These are phyloP conservation scores for Beta macrorhiza DNA, from an alignment of 179 eudicot species.

Conservation along the genomic window DNA sequence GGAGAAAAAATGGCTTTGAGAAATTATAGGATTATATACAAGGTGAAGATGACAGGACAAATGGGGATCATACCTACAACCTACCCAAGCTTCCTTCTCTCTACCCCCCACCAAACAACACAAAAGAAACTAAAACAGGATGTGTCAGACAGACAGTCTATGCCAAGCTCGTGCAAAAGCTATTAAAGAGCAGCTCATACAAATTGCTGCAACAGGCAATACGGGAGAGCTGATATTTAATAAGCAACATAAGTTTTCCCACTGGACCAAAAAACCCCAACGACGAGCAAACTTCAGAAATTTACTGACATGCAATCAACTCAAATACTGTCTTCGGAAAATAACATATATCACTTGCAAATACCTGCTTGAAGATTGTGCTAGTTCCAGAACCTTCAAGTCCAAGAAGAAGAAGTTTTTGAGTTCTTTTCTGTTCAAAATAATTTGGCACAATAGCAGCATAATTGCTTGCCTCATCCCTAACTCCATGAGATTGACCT, in stretches of 20 bases:
- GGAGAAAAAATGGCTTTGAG: neutral
- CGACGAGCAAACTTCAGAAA: neutral
- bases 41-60: too few relatives aligned
- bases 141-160: neutral
- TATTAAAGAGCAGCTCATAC: neutral
- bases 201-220: neutral
- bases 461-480: conserved; percentile 68
- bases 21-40: too few relatives aligned
- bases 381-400: conserved; percentile 88
- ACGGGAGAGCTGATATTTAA: neutral
- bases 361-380: conserved; percentile 96
- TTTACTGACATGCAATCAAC: neutral
- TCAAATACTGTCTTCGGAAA: neutral
- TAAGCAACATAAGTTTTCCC: neutral
- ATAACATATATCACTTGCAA: neutral
- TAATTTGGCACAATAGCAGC: conserved; percentile 61
- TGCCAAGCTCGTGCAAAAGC: neutral
- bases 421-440: conserved; percentile 63
- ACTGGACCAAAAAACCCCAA: neutral
- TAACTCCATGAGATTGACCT: conserved; percentile 57
- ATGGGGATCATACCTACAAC: neutral
- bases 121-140: too few relatives aligned
- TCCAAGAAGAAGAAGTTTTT: conserved; percentile 86
- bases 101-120: neutral
- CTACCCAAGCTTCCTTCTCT: too few relatives aligned